Evolutionary conservation across 306 rosid genomes (phyloP), one percentile per base, ranked within the genome.

Genomic region (Biancaea sappan): DNA sequence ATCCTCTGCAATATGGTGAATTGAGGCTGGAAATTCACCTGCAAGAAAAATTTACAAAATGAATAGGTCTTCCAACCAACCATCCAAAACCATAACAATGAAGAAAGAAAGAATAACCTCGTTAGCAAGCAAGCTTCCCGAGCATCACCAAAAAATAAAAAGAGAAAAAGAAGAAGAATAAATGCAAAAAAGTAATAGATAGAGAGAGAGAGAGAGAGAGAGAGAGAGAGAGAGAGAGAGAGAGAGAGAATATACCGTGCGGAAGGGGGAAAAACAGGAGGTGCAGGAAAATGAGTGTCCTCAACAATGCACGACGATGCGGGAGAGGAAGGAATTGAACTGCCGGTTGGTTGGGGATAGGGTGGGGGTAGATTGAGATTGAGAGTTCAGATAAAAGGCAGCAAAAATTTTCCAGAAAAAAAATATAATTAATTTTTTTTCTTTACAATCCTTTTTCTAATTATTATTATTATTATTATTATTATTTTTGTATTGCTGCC

Each of bases 91-190:
- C n/a, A n/a, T n/a, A 51, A 70, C 4, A 22, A 62, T 21, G 12
- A 75, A 54, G 9, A 68, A 72, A 71, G 72, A 72, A 67, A 77
- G 97, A 89, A 94, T 91, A 86, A 88, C 97, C 91, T 80, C 78
- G 65, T 57, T 15, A 22, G 74, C 87, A 94, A 94, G 96, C 88
- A 84, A 92, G 48, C 54, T 11, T 63, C 65, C 0, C 18, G 21
- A 44, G 66, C 43, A 72, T 56, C 69, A 60, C 8, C 4, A 9
- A 32, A 0, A 37, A 48, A 21, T 52, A 43, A 8, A 12, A 28
- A 15, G 5, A 75, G 2, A 11, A 38, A 78, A 16, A n/a, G n/a
- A 43, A 44, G 25, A 43, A 52, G 22, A 14, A 16, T 44, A 53
- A 76, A 76, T 47, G 25, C 12, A 32, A 8, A 58, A 64, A 83